Conservation (phyloP, 306 rosid genomes). For the Leucaena leucocephala region DNA sequence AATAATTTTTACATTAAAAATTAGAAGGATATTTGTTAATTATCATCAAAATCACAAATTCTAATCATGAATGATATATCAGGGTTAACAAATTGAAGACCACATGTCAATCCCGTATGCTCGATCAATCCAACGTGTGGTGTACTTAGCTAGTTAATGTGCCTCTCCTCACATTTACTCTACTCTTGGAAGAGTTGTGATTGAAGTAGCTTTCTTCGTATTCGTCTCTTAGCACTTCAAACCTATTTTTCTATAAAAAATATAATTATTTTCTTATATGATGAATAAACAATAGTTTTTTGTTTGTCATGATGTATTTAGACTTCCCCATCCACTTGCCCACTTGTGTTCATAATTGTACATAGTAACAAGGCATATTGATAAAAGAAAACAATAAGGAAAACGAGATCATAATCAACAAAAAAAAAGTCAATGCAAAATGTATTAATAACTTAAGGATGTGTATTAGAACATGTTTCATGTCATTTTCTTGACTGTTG, state of each 20-base stretch:
- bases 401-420: not conserved
- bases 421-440: conserved; percentile 25
- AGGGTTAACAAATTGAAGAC: not conserved
- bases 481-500: conserved; percentile 4
- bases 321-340: not conserved
- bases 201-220: not conserved
- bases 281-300: not conserved
- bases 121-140: not conserved
- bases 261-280: not conserved
- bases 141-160: not conserved
- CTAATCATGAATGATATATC: not conserved
- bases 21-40: no score
- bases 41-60: not conserved
- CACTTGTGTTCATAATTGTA: not conserved
- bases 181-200: not conserved
- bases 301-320: not conserved
- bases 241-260: not conserved
- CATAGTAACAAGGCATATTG: not conserved
- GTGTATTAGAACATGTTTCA: not conserved
- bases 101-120: not conserved
- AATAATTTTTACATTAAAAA: no score
- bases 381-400: not conserved
- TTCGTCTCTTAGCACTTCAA: not conserved
- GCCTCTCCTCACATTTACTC: not conserved
- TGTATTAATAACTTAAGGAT: not conserved